These are phyloP conservation scores for Fusarium vanettenii DNA, from an alignment of 2,329 filamentous ascomycete species.

Conservation along the genomic window DNA sequence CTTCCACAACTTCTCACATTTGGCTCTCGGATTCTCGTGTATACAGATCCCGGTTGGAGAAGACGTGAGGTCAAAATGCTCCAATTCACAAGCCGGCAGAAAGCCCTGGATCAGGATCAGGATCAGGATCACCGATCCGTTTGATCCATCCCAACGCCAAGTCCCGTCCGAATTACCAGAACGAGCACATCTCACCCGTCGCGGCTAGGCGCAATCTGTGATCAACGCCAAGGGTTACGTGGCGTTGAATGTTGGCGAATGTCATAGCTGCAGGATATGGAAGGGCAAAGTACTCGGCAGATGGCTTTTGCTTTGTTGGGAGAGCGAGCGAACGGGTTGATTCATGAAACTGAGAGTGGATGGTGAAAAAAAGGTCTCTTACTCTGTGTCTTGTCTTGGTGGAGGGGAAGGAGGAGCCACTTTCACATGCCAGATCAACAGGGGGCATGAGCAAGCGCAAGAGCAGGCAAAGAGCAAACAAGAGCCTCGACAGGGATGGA, in stretches of 20 bases:
- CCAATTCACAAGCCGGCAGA: slow-evolving; percentile 21
- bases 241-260: slow-evolving; percentile 18
- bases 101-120: slow-evolving; percentile 11
- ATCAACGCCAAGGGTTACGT: slow-evolving; percentile 28
- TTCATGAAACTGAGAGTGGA: slow-evolving; percentile 11
- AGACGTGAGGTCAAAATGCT: slow-evolving; percentile 6
- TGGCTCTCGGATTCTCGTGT: background rate
- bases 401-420: slow-evolving; percentile 28
- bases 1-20: background rate
- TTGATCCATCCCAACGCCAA: background rate
- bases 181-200: slow-evolving; percentile 1
- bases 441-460: slow-evolving; percentile 1
- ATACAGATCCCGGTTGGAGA: background rate
- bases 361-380: slow-evolving; percentile 5
- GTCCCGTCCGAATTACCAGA: slow-evolving; percentile 12
- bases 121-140: slow-evolving; percentile 17
- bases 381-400: background rate
- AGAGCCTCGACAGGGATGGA: background rate
- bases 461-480: background rate
- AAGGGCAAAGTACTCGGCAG: background rate
- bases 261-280: slow-evolving; percentile 6
- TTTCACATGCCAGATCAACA: slow-evolving; percentile 47
- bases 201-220: slow-evolving; percentile 12
- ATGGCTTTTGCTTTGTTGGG: slow-evolving; percentile 22
- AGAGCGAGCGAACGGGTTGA: slow-evolving; percentile 6